Base-by-base conservation (phyloP, 306 rosid genomes). In the Prinsepia uniflora region DNA sequence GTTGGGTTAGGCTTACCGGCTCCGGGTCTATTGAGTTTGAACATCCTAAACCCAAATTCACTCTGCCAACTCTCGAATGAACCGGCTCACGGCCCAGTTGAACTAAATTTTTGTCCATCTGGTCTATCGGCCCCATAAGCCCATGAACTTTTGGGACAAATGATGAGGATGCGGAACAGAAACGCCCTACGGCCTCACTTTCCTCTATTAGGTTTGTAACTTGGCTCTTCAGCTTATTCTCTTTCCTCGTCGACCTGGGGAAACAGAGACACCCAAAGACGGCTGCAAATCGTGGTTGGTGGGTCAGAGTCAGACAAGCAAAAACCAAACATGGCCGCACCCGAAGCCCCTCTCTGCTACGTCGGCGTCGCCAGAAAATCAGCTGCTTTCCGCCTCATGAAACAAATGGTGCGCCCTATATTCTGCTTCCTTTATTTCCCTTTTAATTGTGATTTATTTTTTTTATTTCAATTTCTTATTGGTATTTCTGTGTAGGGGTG, bases 381-480 rank as follows among this genome's bases (percentile, higher is more conserved):
- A 43, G 99, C 96, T 17, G 97, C 97, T 63, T 95, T 95, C 73
- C 95, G 96, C 73, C 95, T 95, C 68, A 95, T 95, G 97, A 91
- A 95, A 75, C 99, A 91, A 88, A 91, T 95, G 99, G 98, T 93
- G 1, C 64, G 53, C 47, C 55, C 13, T 30, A 30, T 30, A 30
- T 30, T 30, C 40, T 56, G 39, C 3, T 34, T 55, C 40, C 63
- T 17, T 4, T 40, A 50, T 60, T 17, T 20, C 40, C 19, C 17
- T 59, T 59, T 34, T 58, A 30, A 46, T 70, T 43, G 19, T 53
- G 66, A 8, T 13, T 48, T 44, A 17, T 48, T 57, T 66, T 66
- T 15, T 66, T 15, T 20, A 36, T 36, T 0, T 40, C n/a, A 14
- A 7, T 71, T 59, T 13, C 1, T 44, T 1, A 8, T n/a, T 64